Evolutionary conservation across 1,284 basidiomycete genomes (phyloP).

Genomic region (Thecaphora thlaspeos): DNA sequence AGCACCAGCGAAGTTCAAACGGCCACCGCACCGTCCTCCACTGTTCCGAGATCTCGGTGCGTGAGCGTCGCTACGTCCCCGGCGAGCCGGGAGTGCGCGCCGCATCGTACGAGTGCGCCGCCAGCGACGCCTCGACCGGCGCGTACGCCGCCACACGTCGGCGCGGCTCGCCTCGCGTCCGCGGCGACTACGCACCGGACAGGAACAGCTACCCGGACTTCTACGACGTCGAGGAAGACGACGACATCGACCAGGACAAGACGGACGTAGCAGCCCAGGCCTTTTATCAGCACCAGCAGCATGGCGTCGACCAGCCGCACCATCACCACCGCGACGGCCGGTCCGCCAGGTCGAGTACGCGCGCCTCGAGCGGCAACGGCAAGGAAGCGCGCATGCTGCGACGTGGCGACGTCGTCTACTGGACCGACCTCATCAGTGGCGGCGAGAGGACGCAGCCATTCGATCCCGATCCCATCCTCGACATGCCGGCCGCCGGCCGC

Average conservation of each 20-base stretch:
- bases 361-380: neutral
- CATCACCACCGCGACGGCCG: neutral
- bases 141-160: neutral
- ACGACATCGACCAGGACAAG: conserved; percentile 33
- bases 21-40: conserved; percentile 86
- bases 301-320: conserved; percentile 1
- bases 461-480: conserved; percentile 43
- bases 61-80: conserved; percentile 70
- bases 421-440: conserved; percentile 72
- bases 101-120: conserved; percentile 1
- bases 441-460: conserved; percentile 64
- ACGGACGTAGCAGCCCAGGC: conserved; percentile 13
- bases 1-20: conserved; percentile 65
- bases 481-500: conserved; percentile 37
- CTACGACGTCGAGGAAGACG: conserved; percentile 23
- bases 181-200: conserved; percentile 19
- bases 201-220: conserved; percentile 6
- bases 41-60: conserved; percentile 70
- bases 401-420: conserved; percentile 71
- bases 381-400: conserved; percentile 59
- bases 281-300: conserved; percentile 11
- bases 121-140: neutral
- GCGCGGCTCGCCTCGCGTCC: neutral
- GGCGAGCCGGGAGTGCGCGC: conserved; percentile 68
- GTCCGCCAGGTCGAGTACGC: neutral